Evolutionary conservation across 805 yeast genomes (phyloP), one percentile per base, ranked within the genome.

Genomic region (Candida silvicultrix): DNA sequence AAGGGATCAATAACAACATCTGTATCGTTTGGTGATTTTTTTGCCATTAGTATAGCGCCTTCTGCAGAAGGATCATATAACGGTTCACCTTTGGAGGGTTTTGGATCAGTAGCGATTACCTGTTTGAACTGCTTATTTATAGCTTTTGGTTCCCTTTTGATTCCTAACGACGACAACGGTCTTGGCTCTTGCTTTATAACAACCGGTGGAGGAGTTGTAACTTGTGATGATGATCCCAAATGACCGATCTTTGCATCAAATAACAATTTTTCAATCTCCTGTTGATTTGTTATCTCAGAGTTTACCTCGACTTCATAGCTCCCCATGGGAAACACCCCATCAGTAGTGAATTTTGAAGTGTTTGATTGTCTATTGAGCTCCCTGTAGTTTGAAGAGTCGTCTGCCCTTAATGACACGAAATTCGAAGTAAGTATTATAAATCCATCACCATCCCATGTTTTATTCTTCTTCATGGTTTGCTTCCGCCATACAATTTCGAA

Each of bases 371-470:
- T 14, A 38, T 40, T 23, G 35, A 49, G 48, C 55, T 51, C 71
- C 68, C 45, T 65, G 54, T 45, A 53, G 47, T 45, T 55, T 42
- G 45, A 69, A 16, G 62, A 56, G 21, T 59, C 56, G 36, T 67
- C 73, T 12, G 57, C 52, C 40, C 68, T 62, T 16, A 73, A 56
- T 14, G 63, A 54, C 0, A 65, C 40, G 21, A 45, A 41, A 0
- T 60, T 56, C 2, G 56, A 45, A 1, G 54, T 50, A n/a, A 73
- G 59, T 0, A 65, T 54, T 15, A 84, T 66, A 31, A 67, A 64
- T 0, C 96, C 98, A 66, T 94, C 98, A 2, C 95, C 96, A 45
- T 88, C 95, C 99, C 99, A 94, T 0, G 89, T 81, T 60, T 90
- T 90, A 62, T 89, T 81, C 70, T 92, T 89, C 65, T 85, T 88